Evolutionary conservation across 106 monocot genomes (phyloP), one percentile per base, ranked within the genome.

Genomic region (Chionographis japonica): DNA sequence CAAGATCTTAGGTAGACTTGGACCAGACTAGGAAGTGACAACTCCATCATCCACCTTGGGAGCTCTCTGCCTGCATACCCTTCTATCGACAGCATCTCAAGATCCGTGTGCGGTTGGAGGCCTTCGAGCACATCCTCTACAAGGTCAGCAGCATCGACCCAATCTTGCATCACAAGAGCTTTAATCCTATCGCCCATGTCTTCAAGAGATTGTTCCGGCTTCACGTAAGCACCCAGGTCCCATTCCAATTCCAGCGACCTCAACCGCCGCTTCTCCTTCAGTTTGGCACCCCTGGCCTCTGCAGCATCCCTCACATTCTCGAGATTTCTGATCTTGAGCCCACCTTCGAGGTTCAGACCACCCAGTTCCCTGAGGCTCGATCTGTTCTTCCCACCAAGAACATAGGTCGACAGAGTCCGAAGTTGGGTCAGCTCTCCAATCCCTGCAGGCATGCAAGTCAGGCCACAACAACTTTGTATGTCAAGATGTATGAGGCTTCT

Each of bases 21-120:
- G 18, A 68, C 68, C 3, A 84, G 56, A 72, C 68, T 50, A 35
- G 53, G 52, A 10, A 39, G 13, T 10, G 60, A 12, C 27, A 10
- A 49, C 14, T 75, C 37, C 37, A 9, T 46, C 70, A 84, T 71
- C 79, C 83, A 84, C 3, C 8, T 3, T 41, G 83, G 75, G 16
- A 79, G 67, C 6, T 3, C 0, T 8, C 2, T 37, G 4, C 83
- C 83, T 3, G 11, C 40, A 42, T 84, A 84, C 3, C 60, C 37
- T 11, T 12, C 46, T 6, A 84, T 67, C 9, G 20, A 17, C 14
- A 84, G 62, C 6, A 37, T 17, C 15, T 58, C 39, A 15, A 84
- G 50, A 54, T 37, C 61, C 0, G 9, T 15, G 43, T 57, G 60
- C 4, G 83, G 83, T 56, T 58, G 50, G 13, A 84, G 75, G 62